A percentile compares a stretch with the other conserved stretches of the same genome.
These are phyloP conservation scores for Podospora pseudopauciseta DNA, from an alignment of 495 filamentous ascomycete species.

Conservation along the genomic window DNA sequence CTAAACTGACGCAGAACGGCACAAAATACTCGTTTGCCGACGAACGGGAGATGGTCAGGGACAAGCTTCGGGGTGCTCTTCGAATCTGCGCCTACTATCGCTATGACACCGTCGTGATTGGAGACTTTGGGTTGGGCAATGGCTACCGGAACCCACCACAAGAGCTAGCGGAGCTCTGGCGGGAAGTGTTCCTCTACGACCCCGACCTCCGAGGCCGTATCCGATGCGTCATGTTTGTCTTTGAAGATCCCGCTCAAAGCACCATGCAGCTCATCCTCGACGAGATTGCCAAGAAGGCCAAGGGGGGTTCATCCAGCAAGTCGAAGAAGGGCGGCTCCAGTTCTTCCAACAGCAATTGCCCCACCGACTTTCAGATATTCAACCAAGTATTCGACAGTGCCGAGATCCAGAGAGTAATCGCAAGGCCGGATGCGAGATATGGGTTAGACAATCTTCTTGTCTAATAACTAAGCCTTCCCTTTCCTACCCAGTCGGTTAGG, in stretches of 20 bases:
- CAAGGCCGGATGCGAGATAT: conserved; percentile 45
- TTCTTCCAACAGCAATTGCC: conserved; percentile 25
- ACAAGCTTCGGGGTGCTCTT: conserved; percentile 66
- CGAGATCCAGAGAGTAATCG: conserved; percentile 41
- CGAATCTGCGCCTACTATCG: conserved; percentile 60
- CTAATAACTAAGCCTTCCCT: neutral
- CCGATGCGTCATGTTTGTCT: conserved; percentile 65
- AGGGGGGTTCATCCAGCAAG: conserved; percentile 32
- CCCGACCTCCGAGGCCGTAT: conserved; percentile 66
- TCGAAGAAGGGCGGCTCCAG: conserved; percentile 28
- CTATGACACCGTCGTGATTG: conserved; percentile 59
- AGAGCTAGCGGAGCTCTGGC: conserved; percentile 67
- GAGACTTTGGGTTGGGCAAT: conserved; percentile 67
- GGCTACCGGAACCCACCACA: conserved; percentile 64
- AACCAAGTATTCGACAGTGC: conserved; percentile 36
- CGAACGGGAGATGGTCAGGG: conserved; percentile 64
- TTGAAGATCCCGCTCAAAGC: conserved; percentile 50
- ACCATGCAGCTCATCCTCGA: conserved; percentile 45
- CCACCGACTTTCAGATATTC: conserved; percentile 47
- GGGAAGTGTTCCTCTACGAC: conserved; percentile 60
- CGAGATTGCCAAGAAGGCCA: conserved; percentile 47
- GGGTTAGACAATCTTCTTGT: conserved; percentile 37
- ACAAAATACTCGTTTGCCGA: conserved; percentile 63
- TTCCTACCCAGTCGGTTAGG: neutral
- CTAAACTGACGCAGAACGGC: conserved; percentile 64